Evolutionary conservation across 2,329 filamentous ascomycete species (phyloP).

Genomic region (Diaporthe capsici): DNA sequence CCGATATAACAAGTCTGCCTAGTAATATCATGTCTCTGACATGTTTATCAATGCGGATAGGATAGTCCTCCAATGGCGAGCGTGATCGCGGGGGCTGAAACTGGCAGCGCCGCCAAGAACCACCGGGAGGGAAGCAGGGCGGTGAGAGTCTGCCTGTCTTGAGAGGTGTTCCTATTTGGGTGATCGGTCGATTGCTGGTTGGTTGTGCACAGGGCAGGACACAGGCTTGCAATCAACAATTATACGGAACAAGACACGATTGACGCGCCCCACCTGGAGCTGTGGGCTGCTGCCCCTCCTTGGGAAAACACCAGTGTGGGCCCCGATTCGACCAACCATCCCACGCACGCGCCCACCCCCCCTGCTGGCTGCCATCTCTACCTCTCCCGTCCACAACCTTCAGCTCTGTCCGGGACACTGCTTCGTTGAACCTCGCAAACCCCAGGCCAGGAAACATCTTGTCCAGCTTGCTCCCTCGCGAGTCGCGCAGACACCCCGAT

Average conservation of each 20-base stretch:
- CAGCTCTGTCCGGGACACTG: constrained; percentile 21
- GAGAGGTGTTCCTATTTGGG: background rate
- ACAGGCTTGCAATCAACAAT: constrained; percentile 11
- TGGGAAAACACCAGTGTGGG: constrained; percentile 10
- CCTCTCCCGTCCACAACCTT: constrained; percentile 30
- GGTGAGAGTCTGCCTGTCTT: background rate
- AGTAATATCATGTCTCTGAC: constrained; percentile 4
- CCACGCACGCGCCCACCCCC: background rate
- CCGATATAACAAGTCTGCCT: background rate
- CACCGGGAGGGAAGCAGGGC: background rate
- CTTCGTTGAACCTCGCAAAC: constrained; percentile 11
- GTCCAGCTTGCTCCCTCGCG: constrained; percentile 31
- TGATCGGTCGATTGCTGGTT: background rate
- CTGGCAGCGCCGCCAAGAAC: constrained; percentile 14
- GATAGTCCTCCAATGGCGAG: constrained; percentile 21
- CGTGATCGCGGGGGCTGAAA: constrained; percentile 16
- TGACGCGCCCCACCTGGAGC: constrained; percentile 31
- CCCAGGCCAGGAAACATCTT: constrained; percentile 1
- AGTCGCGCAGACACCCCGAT: constrained; percentile 31
- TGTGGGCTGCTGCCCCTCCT: constrained; percentile 18
- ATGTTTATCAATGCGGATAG: constrained; percentile 18
- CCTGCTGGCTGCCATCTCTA: constrained; percentile 19
- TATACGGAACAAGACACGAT: background rate
- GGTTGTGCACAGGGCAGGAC: background rate
- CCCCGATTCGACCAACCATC: constrained; percentile 18